Conservation (phyloP, 352 stramenopile species). For the Aphanomyces cochlioides region DNA sequence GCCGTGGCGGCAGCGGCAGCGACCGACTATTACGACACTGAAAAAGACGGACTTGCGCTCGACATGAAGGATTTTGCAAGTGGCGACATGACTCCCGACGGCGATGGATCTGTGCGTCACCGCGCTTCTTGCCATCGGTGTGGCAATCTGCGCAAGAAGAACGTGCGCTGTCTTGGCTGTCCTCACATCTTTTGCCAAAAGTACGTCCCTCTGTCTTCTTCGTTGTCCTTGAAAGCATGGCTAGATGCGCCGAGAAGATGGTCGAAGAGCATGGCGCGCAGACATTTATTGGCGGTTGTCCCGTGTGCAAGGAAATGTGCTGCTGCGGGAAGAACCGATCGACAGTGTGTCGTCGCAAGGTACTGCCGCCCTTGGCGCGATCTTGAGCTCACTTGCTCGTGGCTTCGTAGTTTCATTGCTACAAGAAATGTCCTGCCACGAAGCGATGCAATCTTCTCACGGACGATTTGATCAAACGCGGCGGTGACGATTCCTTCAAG, state of each 20-base stretch:
- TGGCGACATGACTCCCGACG: conserved; percentile 27
- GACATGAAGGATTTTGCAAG: conserved; percentile 16
- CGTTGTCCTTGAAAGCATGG: conserved; percentile 7
- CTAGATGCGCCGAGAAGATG: conserved; percentile 78
- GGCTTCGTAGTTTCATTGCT: conserved; percentile 73
- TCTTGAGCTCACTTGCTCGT: too few species aligned
- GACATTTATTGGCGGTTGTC: conserved; percentile 77
- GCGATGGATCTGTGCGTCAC: conserved; percentile 40
- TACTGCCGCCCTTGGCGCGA: conserved; percentile 21
- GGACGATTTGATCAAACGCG: not conserved
- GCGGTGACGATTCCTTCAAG: conserved; percentile 1
- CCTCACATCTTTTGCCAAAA: conserved; percentile 88
- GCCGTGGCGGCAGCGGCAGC: not conserved
- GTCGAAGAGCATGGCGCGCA: conserved; percentile 71
- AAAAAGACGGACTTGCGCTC: conserved; percentile 9
- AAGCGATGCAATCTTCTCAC: conserved; percentile 44
- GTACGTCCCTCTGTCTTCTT: conserved; percentile 22
- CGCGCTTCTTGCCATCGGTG: conserved; percentile 83
- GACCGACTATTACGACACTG: not conserved
- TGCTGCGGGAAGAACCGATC: conserved; percentile 85
- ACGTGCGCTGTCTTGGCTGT: conserved; percentile 72
- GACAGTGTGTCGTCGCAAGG: conserved; percentile 58
- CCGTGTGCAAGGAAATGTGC: conserved; percentile 84
- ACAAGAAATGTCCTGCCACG: conserved; percentile 86
- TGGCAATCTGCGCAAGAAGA: conserved; percentile 87